phyloP scores from a whole-genome alignment of 208 protist species.

The Acanthamoeba castellanii region DNA sequence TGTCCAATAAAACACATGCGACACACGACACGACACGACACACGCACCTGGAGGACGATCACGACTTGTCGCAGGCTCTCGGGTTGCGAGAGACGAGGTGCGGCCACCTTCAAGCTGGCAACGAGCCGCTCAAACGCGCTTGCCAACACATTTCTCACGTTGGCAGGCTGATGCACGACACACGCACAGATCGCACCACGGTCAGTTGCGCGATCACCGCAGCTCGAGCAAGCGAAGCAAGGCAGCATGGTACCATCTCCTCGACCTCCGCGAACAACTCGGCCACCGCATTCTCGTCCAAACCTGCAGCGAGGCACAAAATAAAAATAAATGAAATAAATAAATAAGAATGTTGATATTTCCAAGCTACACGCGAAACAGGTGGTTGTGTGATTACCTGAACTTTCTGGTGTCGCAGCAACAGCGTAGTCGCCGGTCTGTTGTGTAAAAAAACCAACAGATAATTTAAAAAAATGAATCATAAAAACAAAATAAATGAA shows the following conservation, averaged over 20 bases:
- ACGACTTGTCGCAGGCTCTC: conserved; percentile 39
- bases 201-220: no score
- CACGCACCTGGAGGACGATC: conserved; percentile 19
- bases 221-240: background rate
- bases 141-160: conserved; percentile 25
- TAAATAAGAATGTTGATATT: no score
- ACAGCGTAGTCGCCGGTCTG: conserved; percentile 29
- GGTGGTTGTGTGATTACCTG: background rate
- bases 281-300: conserved; percentile 52
- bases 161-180: background rate
- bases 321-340: no score
- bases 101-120: conserved; percentile 46
- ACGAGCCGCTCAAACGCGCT: conserved; percentile 58
- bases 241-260: background rate
- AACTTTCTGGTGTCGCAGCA: conserved; percentile 40
- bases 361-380: no score
- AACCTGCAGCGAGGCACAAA: background rate
- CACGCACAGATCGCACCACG: no score
- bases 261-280: conserved; percentile 37
- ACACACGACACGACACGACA: no score
- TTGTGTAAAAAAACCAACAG: no score
- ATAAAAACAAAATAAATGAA: background rate
- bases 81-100: background rate
- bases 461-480: background rate
- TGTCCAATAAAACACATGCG: no score